Base-by-base conservation (phyloP, 169 alveolate species). In the Eimeria necatrix region DNA sequence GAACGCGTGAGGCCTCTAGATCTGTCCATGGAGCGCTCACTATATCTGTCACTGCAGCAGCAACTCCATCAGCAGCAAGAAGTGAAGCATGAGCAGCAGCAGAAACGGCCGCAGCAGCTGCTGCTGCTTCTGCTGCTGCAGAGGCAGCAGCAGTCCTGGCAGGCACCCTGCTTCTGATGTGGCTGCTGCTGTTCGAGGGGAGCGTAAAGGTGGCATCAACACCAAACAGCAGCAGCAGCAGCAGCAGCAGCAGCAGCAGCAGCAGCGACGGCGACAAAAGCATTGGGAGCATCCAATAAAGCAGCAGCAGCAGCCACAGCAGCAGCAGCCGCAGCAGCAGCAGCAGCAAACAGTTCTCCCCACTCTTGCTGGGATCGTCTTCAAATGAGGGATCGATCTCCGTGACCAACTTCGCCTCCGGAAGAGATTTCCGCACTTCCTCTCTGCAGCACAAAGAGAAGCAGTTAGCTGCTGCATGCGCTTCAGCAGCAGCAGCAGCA, bases 21-120 rank as follows among this genome's bases (percentile, higher is more conserved):
- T 71, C 83, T 26, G 83, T 71, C 83, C 83, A 71, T 48, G 83
- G 83, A 71, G 83, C 83, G 20, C 83, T 71, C 0, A 71, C 83
- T 5, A 71, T 71, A 7, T 71, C 83, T 5, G 83, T 71, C 46
- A 71, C 83, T 71, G 83, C 52, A 32, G 83, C 83, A 32, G 53
- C 52, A 22, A 48, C 74, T 20, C 74, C 74, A 61, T 5, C 74
- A 61, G 22, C 74, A 61, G 1, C 83, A 22, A 22, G 4, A 20
- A 3, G 10, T n/a, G n/a, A 5, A 71, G 18, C 83, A 71, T 20
- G 52, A 22, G 52, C 83, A 71, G 51, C 83, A 14, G 83, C 83
- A 20, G 24, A 8, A 71, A n/a, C 48, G 20, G 68, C 68, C 12
- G 68, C 85, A 41, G 56, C 85, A 73, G 85, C 85, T 7, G 85